Conservation (phyloP, 2,329 filamentous ascomycete genomes). For the Colletotrichum sp. region DNA sequence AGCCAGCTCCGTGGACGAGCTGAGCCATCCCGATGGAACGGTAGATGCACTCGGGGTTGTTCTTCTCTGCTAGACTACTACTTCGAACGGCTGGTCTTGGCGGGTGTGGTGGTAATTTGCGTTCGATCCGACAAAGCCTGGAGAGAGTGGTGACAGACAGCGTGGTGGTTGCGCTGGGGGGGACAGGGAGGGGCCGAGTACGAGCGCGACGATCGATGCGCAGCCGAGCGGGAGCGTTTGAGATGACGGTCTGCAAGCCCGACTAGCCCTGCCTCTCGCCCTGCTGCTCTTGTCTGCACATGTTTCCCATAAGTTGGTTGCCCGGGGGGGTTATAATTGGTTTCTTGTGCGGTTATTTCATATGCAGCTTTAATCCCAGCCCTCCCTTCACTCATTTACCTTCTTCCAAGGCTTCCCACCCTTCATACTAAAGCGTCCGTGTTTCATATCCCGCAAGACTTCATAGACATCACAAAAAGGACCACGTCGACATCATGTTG, state of each 20-base stretch:
- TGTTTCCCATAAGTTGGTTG: background rate
- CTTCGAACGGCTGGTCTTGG: background rate
- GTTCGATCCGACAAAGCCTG: background rate
- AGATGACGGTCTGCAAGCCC: background rate
- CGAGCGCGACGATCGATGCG: background rate
- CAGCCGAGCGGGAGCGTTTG: slow-evolving; percentile 6
- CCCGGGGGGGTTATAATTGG: background rate
- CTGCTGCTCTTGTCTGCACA: background rate
- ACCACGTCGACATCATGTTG: background rate
- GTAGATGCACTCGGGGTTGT: background rate
- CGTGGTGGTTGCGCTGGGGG: background rate
- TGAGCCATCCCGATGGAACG: background rate
- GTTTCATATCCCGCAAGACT: background rate
- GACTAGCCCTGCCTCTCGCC: background rate
- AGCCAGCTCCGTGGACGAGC: background rate
- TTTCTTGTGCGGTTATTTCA: background rate
- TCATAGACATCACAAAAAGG: background rate
- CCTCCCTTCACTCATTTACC: background rate
- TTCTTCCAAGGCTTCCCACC: background rate
- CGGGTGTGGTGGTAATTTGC: background rate
- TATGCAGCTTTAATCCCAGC: background rate
- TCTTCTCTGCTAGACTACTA: background rate
- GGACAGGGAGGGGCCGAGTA: slow-evolving; percentile 14
- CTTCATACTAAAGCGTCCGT: background rate
- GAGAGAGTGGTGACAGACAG: background rate